phyloP scores from a whole-genome alignment of 352 stramenopile species.

The Globisporangium cederbergense region DNA sequence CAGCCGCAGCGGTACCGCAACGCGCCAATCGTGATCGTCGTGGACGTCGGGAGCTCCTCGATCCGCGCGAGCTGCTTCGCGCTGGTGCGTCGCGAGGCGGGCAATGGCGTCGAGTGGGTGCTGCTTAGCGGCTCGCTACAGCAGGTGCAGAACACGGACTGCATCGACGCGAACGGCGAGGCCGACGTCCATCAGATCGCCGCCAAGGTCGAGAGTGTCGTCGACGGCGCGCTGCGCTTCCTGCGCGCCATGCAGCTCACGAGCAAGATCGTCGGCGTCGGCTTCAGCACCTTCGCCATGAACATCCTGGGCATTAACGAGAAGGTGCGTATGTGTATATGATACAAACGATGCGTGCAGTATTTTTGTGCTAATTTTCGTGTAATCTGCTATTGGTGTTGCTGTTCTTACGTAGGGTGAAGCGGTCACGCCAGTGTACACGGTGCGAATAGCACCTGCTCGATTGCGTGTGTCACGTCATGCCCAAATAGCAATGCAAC shows the following conservation, averaged over 20 bases:
- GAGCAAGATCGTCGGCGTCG: slow-evolving; percentile 64
- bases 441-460: slow-evolving; percentile 24
- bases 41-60: slow-evolving; percentile 93
- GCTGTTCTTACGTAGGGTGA: slow-evolving; percentile 28
- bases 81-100: slow-evolving; percentile 22
- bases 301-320: slow-evolving; percentile 89
- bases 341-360: background rate
- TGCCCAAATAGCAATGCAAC: background rate
- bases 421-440: slow-evolving; percentile 75
- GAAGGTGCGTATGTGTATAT: slow-evolving; percentile 20
- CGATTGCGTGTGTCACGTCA: background rate
- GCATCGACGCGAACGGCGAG: slow-evolving; percentile 53
- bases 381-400: background rate
- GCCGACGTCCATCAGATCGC: slow-evolving; percentile 46
- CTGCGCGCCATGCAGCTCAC: slow-evolving; percentile 40
- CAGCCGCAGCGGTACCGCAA: slow-evolving; percentile 42
- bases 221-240: slow-evolving; percentile 48
- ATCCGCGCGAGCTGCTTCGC: slow-evolving; percentile 89
- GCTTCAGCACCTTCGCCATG: slow-evolving; percentile 94
- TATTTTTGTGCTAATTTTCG: background rate
- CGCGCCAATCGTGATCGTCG: slow-evolving; percentile 59
- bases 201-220: slow-evolving; percentile 41
- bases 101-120: slow-evolving; percentile 39
- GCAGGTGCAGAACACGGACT: slow-evolving; percentile 42
- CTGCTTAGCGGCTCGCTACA: slow-evolving; percentile 63